Base-by-base conservation (phyloP, 768 basidiomycete genomes). In the Leccinum olivaceopallidum region DNA sequence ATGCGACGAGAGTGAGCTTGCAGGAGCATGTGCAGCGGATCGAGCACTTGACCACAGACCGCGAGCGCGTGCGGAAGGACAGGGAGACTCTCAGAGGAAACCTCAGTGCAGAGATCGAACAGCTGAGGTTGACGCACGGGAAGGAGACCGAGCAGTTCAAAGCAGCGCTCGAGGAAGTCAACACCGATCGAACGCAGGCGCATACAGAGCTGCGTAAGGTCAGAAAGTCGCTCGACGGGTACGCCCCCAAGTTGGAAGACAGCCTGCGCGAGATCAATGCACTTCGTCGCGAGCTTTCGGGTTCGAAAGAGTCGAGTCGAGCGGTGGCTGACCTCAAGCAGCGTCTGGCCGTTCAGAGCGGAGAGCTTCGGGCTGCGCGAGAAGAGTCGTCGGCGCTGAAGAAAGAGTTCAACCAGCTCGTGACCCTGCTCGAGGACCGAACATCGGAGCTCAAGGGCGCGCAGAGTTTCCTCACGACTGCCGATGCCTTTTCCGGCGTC, bases 381-480 rank as follows among this genome's bases (percentile, higher is more conserved):
- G 66, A 74, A 12, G 72, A 72, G 32, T 74, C 72, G 3, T 71
- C 72, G 6, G 42, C 61, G 14, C 53, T 74, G 53, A 70, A 63
- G 47, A 72, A 59, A 51, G 70, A 74, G 37, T 75, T 74, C 47
- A 55, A 55, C 26, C 72, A 74, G 32, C 34, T 75, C 16, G 8
- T 18, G 48, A 59, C 67, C 10, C 61, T 82, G 24, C 67, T 83
- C 28, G 71, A 77, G 6, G 67, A 75, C 44, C 76, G 82, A 37
- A 79, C 79, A 5, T 68, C 74, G 39, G 80, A 84, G 65, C 74
- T 80, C 20, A 75, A 76, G 32, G 79, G 77, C 6, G 79, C 78
- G 9, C 81, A 81, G 65, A 75, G 71, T 50, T 84, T 80, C 73
- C 71, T 81, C 51, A 74, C 75, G 2, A 79, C 75, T 18, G 77